Percentiles rank a stretch among this genome's conserved stretches.
Evolutionary conservation across 2,329 filamentous ascomycete genomes (phyloP).

Genomic region (Cryphonectria carpinicola): DNA sequence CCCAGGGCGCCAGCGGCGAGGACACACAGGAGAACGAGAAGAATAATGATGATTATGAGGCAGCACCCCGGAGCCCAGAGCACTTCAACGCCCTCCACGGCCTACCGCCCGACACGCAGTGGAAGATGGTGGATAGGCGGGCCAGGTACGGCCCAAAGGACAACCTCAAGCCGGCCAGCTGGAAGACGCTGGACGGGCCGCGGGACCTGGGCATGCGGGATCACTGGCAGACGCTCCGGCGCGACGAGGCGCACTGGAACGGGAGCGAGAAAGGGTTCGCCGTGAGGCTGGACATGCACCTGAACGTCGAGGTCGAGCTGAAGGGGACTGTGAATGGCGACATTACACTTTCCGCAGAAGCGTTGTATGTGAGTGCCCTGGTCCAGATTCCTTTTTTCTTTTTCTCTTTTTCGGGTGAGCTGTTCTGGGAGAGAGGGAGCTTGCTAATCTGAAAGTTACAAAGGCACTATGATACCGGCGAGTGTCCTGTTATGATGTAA

Average conservation of each 20-base stretch:
- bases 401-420: not conserved
- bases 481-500: conserved; percentile 13
- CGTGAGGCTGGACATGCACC: conserved; percentile 20
- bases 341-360: conserved; percentile 25
- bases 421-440: not conserved
- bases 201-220: conserved; percentile 18
- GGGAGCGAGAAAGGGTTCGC: conserved; percentile 24
- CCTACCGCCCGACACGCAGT: not conserved
- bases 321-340: conserved; percentile 25
- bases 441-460: not conserved
- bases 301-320: conserved; percentile 24
- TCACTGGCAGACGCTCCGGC: conserved; percentile 15
- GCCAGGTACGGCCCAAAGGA: conserved; percentile 10
- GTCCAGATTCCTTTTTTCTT: not conserved
- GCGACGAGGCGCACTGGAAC: conserved; percentile 19
- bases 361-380: conserved; percentile 21
- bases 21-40: not conserved
- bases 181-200: conserved; percentile 20
- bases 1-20: not conserved
- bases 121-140: conserved; percentile 22
- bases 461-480: conserved; percentile 19
- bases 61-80: not conserved
- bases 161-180: conserved; percentile 17
- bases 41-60: not conserved
- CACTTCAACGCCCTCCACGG: conserved; percentile 8